Percentiles rank a stretch among this genome's conserved stretches.
phyloP scores from a whole-genome alignment of 768 basidiomycete genomes.

The Mycena amicta region DNA sequence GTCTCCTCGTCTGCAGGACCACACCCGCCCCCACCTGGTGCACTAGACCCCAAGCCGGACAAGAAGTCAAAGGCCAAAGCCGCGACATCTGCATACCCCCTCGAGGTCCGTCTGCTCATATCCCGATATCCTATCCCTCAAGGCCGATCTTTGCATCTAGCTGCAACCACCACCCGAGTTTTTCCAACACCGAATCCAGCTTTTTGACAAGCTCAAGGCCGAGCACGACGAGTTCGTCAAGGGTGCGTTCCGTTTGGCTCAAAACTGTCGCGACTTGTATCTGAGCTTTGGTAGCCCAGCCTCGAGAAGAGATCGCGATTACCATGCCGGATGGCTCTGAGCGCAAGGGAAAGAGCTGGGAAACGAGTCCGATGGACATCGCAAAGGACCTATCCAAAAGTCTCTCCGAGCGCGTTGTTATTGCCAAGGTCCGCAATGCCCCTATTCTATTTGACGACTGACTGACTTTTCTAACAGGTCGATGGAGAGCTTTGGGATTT shows the following conservation, averaged over 20 bases:
- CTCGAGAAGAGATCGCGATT: slow-evolving; percentile 79
- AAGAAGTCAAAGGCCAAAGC: slow-evolving; percentile 50
- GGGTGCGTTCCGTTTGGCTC: slow-evolving; percentile 42
- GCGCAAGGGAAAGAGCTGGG: slow-evolving; percentile 87
- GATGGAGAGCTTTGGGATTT: slow-evolving; percentile 91
- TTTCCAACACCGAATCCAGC: slow-evolving; percentile 86
- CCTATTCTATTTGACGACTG: too few species aligned
- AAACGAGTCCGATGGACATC: slow-evolving; percentile 90
- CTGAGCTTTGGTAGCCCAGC: slow-evolving; percentile 55
- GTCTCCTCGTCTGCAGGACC: slow-evolving; percentile 59
- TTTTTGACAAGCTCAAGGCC: slow-evolving; percentile 85
- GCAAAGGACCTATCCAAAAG: slow-evolving; percentile 87
- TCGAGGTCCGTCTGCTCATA: slow-evolving; percentile 55
- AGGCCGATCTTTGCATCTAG: slow-evolving; percentile 47
- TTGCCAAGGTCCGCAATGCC: slow-evolving; percentile 74
- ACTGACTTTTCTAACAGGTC: slow-evolving; percentile 61
- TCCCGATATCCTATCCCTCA: slow-evolving; percentile 14
- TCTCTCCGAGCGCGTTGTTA: slow-evolving; percentile 86
- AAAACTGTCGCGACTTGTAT: neutral
- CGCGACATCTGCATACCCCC: slow-evolving; percentile 49
- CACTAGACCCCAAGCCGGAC: slow-evolving; percentile 36
- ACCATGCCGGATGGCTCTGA: slow-evolving; percentile 87
- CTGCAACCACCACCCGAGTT: slow-evolving; percentile 82
- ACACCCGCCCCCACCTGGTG: slow-evolving; percentile 44
- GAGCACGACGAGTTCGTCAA: slow-evolving; percentile 83